Base-by-base conservation (phyloP, 306 rosid genomes). In the Sindora glabra region DNA sequence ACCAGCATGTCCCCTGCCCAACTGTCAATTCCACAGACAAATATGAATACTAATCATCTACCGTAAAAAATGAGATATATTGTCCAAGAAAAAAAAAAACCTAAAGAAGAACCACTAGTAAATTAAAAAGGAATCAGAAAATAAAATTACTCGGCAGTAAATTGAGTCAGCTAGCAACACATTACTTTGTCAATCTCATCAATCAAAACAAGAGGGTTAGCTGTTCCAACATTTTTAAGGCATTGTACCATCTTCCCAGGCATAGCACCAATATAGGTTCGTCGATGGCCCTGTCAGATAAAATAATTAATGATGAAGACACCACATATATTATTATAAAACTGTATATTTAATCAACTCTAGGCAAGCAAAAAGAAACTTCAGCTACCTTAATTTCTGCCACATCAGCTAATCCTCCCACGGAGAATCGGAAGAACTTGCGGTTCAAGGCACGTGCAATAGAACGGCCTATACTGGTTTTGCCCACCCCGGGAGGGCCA, bases 171-270 rank as follows among this genome's bases (percentile, higher is more conserved):
- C 62, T 26, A 56, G 44, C 33, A 22, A 64, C 32, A 39, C 44
- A 46, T 69, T 86, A 94, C 99, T 79, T 94, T 94, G 90, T 94
- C 99, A 75, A 94, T 76, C 84, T 94, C 99, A 59, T 94, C 99
- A 62, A 94, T 94, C 77, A 94, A 74, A 57, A 94, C 99, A 60
- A 94, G 89, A 70, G 99, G 99, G 68, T 94, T 94, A 70, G 99
- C 79, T 48, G 99, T 94, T 73, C 86, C 99, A 49, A 94, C 99
- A 49, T 77, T 89, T 74, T 94, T 94, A 42, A 94, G 99, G 83
- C 99, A 94, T 72, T 94, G 99, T 42, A 94, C 99, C 97, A 94
- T 94, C 90, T 94, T 94, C 74, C 99, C 99, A 23, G 99, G 99
- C 99, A 94, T 94, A 55, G 99, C 99, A 67, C 99, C 99, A 40